Evolutionary conservation across 306 rosid genomes (phyloP).

Genomic region (Nissolia schottii): DNA sequence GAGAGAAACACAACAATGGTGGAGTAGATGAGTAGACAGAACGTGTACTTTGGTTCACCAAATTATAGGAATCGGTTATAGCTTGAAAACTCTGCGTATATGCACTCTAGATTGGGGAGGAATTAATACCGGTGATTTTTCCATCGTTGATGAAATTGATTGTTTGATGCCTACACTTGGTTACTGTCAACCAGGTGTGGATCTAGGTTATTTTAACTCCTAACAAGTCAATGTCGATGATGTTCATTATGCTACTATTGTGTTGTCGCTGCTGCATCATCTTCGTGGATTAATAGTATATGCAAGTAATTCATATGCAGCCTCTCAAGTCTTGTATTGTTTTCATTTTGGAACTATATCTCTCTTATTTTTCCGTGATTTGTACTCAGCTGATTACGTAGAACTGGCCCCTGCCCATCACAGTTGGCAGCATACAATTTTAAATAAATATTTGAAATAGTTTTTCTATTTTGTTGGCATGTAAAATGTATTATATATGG

Average conservation of each 20-base stretch:
- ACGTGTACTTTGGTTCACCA: slow-evolving; percentile 28
- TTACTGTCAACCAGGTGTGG: slow-evolving; percentile 12
- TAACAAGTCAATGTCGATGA: slow-evolving; percentile 8
- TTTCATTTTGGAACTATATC: not conserved
- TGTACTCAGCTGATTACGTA: not conserved
- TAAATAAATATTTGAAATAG: not conserved
- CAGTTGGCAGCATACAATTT: not conserved
- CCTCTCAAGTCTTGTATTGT: not conserved
- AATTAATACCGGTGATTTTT: slow-evolving; percentile 36
- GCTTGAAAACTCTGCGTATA: slow-evolving; percentile 38
- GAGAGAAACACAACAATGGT: slow-evolving; percentile 33
- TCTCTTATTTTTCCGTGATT: not conserved
- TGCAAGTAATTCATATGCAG: not conserved
- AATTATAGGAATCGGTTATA: slow-evolving; percentile 33
- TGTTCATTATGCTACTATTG: slow-evolving; percentile 23
- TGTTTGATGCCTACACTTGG: slow-evolving; percentile 14
- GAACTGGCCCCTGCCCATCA: not conserved
- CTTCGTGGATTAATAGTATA: not conserved
- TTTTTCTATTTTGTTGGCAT: too few relatives aligned
- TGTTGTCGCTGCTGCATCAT: slow-evolving; percentile 12
- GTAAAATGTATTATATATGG: too few relatives aligned
- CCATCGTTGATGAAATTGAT: slow-evolving; percentile 37
- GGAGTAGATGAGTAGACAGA: slow-evolving; percentile 43
- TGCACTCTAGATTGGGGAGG: slow-evolving; percentile 37
- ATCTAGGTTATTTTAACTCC: slow-evolving; percentile 20